Base-by-base conservation (phyloP, 257 asterid genomes). In the Fraxinus anomala region DNA sequence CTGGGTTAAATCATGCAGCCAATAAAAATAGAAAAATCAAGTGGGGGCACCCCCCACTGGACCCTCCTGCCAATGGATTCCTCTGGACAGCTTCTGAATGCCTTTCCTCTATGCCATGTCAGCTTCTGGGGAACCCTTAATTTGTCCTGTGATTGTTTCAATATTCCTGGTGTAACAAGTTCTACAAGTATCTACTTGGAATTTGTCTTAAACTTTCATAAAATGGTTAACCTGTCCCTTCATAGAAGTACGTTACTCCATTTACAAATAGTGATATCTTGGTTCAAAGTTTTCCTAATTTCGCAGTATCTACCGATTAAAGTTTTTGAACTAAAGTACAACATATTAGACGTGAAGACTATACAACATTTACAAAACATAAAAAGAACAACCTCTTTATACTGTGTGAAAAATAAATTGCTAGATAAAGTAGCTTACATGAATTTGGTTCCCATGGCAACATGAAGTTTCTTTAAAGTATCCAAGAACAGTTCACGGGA, bases 401-500 rank as follows among this genome's bases (percentile, higher is more conserved):
- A 34, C 67, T 17, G 3, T 23, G 42, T 47, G 54, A 80, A 72
- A 73, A 3, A 74, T 68, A 80, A 59, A 31, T 0, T 34, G 63
- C 21, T 24, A 21, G 68, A 61, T 56, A 76, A 2, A 21, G 19
- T 47, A 42, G 33, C 92, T 88, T 85, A 95, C 99, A 88, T 95
- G 91, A 91, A 95, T 73, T 95, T 95, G 79, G 96, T 90, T 40
- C 88, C 91, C 98, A 93, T 92, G 30, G 84, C 79, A 78, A 85
- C 83, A 78, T 95, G 99, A 69, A 91, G 89, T 81, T 89, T 89
- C 88, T 88, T 89, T 83, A 95, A 70, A 59, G 97, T 85, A 47
- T 86, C 89, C 85, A 86, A 77, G 84, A 95, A 95, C 0, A 79
- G 51, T 26, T 83, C 81, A 19, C 84, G 85, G 1, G 94, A 90